A percentile compares a stretch with the other conserved stretches of the same genome.
Evolutionary conservation across 2,329 filamentous ascomycete species (phyloP).

Genomic region (Didymella glomerata): DNA sequence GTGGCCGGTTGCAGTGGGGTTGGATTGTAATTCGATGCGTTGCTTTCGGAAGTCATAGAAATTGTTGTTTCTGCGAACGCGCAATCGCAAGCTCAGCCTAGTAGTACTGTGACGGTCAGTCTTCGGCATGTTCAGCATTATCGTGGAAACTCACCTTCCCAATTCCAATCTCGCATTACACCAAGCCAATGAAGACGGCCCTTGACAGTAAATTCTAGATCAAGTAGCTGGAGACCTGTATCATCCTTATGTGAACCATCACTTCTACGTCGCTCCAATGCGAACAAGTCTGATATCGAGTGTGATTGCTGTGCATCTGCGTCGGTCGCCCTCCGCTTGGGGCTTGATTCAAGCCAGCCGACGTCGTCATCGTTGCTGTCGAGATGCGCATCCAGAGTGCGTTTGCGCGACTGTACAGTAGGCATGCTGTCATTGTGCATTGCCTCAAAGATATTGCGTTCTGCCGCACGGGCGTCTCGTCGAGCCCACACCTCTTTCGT

Average conservation of each 20-base stretch:
- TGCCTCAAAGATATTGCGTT: constrained; percentile 30
- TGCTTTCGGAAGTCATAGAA: no score
- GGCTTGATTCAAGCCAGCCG: constrained; percentile 31
- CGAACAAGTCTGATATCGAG: not conserved
- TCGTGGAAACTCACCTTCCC: constrained; percentile 68
- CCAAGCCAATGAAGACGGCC: constrained; percentile 73
- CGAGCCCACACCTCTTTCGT: constrained; percentile 72
- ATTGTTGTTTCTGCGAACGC: not conserved
- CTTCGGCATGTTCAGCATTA: not conserved
- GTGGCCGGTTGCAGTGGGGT: not conserved
- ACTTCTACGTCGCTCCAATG: constrained; percentile 37
- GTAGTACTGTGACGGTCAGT: constrained; percentile 6
- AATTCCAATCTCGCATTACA: constrained; percentile 76
- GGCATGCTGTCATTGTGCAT: constrained; percentile 22
- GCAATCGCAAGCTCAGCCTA: constrained; percentile 5
- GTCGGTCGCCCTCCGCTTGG: constrained; percentile 31
- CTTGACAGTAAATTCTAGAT: constrained; percentile 70
- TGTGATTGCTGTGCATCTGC: not conserved
- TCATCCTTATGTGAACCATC: constrained; percentile 23
- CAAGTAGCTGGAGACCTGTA: constrained; percentile 53
- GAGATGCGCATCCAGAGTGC: constrained; percentile 28
- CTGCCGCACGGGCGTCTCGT: constrained; percentile 62
- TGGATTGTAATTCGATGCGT: not conserved
- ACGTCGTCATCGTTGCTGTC: constrained; percentile 28
- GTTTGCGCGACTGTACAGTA: constrained; percentile 30